Conservation (phyloP, 768 basidiomycete genomes). For the Rhizopogon vesiculosus region DNA sequence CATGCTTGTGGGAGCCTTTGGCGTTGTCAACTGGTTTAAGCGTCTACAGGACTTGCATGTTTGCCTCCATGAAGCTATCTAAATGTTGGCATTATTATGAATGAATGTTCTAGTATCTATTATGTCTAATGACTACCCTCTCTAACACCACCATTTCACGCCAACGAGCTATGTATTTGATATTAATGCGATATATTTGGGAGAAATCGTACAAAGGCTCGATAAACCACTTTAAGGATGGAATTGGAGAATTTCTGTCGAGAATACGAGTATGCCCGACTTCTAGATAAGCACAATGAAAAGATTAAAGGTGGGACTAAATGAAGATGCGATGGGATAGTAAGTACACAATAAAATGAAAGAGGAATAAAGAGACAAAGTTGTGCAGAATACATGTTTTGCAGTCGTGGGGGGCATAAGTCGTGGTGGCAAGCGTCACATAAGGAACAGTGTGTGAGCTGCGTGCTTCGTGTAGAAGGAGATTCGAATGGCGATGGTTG, state of each 20-base stretch:
- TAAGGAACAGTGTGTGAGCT: not conserved
- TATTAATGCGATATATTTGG: not conserved
- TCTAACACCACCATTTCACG: not conserved
- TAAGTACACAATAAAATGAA: not conserved
- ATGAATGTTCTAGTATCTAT: too few relatives aligned
- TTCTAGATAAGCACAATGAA: not conserved
- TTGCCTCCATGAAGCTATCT: too few relatives aligned
- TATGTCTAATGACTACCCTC: too few relatives aligned
- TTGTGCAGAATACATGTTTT: not conserved
- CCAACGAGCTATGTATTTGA: not conserved
- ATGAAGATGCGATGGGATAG: not conserved
- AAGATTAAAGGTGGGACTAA: not conserved
- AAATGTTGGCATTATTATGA: too few relatives aligned
- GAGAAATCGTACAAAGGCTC: not conserved
- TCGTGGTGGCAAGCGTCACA: not conserved
- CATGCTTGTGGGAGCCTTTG: too few relatives aligned
- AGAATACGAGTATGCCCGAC: not conserved
- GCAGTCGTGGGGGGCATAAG: not conserved
- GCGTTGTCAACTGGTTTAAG: too few relatives aligned
- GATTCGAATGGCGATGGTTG: conserved; percentile 3
- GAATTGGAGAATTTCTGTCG: not conserved
- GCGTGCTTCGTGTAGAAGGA: conserved; percentile 1
- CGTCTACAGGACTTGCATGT: too few relatives aligned
- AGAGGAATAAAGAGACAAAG: not conserved
- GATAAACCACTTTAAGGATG: not conserved